Percentiles rank a stretch among this genome's conserved stretches.
phyloP scores from a whole-genome alignment of 179 eudicot species.

The Beta lomatogona region DNA sequence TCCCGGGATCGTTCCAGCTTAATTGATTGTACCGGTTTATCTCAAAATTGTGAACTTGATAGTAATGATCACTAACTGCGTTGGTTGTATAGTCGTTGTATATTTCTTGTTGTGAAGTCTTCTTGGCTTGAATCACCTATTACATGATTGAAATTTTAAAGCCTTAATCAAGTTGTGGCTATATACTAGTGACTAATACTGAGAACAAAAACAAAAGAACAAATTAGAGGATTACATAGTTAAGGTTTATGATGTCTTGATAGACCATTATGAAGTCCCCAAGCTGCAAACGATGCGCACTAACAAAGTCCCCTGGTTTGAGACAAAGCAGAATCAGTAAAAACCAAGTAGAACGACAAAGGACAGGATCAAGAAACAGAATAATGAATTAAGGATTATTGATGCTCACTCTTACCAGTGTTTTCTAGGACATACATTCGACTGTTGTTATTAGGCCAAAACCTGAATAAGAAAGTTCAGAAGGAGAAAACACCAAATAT shows the following conservation, averaged over 20 bases:
- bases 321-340: slow-evolving; percentile 8
- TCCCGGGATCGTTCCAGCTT: slow-evolving; percentile 38
- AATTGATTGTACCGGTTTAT: slow-evolving; percentile 41
- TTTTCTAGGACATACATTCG: slow-evolving; percentile 77
- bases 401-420: slow-evolving; percentile 48
- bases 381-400: background rate
- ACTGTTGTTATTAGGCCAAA: slow-evolving; percentile 85
- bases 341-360: background rate
- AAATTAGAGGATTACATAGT: slow-evolving; percentile 42
- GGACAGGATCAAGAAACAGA: background rate
- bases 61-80: slow-evolving; percentile 23
- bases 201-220: background rate
- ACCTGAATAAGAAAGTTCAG: slow-evolving; percentile 43
- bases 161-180: background rate
- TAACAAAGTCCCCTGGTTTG: slow-evolving; percentile 54
- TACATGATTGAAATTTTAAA: background rate
- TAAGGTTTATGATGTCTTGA: slow-evolving; percentile 47
- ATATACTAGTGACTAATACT: background rate
- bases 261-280: slow-evolving; percentile 66
- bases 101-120: slow-evolving; percentile 40
- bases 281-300: slow-evolving; percentile 44
- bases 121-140: slow-evolving; percentile 53
- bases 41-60: slow-evolving; percentile 33
- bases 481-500: background rate
- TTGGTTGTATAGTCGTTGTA: slow-evolving; percentile 29